Conservation (phyloP, 2,329 filamentous ascomycete species). For the Arthroderma uncinatum region DNA sequence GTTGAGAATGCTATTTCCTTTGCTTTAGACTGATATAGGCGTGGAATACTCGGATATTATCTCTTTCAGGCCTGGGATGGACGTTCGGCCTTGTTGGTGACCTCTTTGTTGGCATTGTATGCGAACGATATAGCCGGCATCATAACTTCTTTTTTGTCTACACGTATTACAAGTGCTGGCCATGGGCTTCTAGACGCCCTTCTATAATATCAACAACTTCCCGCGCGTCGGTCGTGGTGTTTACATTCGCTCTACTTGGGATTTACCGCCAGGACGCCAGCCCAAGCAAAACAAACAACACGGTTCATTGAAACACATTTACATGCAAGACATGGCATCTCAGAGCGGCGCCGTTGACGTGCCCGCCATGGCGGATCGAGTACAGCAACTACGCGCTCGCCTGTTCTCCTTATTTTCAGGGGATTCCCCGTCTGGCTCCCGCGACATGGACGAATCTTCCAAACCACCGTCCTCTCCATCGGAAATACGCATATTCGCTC, state of each 20-base stretch:
- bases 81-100: neutral
- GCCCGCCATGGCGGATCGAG: neutral
- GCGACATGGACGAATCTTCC: neutral
- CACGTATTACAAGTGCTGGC: neutral
- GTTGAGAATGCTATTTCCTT: neutral
- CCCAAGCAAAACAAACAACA: neutral
- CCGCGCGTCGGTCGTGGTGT: neutral
- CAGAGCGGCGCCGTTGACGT: neutral
- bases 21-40: neutral
- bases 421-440: neutral
- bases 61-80: neutral
- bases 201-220: neutral
- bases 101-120: neutral
- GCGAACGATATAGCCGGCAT: neutral
- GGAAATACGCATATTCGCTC: constrained; percentile 6
- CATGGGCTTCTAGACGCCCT: neutral
- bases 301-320: neutral
- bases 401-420: neutral
- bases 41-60: neutral
- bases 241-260: neutral
- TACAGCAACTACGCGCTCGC: neutral
- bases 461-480: neutral
- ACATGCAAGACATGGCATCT: neutral
- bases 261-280: neutral
- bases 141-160: neutral